Percentiles rank a stretch among this genome's conserved stretches.
phyloP scores from a whole-genome alignment of 139 green algal species.

The Micractinium conductrix region DNA sequence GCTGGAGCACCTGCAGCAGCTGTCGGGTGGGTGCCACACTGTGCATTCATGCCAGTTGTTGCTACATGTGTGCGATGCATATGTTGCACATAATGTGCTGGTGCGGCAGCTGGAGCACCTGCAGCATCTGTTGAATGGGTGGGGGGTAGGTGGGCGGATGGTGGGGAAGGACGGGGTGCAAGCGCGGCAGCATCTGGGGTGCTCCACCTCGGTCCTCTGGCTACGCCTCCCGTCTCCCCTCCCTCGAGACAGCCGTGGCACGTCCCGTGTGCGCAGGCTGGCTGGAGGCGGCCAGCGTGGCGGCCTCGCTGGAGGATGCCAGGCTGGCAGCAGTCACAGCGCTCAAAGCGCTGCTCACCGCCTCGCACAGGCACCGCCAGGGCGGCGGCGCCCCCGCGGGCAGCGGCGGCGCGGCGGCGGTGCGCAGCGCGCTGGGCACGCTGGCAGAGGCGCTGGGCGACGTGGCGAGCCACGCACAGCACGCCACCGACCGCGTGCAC shows the following conservation, averaged over 20 bases:
- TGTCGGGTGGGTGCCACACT: slow-evolving; percentile 24
- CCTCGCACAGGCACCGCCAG: not conserved
- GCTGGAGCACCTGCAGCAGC: not conserved
- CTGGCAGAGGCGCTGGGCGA: slow-evolving; percentile 6
- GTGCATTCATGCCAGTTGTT: no score
- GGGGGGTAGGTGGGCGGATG: no score
- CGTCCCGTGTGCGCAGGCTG: no score
- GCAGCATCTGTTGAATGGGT: no score
- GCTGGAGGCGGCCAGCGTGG: slow-evolving; percentile 38
- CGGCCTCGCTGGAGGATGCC: slow-evolving; percentile 44
- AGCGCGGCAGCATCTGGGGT: no score
- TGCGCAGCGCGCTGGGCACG: not conserved
- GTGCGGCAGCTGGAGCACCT: slow-evolving; percentile 32
- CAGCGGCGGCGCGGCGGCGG: not conserved
- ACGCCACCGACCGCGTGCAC: not conserved
- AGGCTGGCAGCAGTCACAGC: slow-evolving; percentile 28
- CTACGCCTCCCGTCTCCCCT: no score
- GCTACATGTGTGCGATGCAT: no score
- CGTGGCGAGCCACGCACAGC: not conserved
- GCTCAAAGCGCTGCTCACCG: slow-evolving; percentile 33
- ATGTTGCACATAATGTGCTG: no score
- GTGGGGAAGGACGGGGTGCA: no score
- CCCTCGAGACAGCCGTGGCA: no score
- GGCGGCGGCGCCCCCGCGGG: not conserved
- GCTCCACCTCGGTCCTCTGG: no score